These are phyloP conservation scores for Aspergillus avenaceus DNA, from an alignment of 495 filamentous ascomycete genomes.

Conservation along the genomic window DNA sequence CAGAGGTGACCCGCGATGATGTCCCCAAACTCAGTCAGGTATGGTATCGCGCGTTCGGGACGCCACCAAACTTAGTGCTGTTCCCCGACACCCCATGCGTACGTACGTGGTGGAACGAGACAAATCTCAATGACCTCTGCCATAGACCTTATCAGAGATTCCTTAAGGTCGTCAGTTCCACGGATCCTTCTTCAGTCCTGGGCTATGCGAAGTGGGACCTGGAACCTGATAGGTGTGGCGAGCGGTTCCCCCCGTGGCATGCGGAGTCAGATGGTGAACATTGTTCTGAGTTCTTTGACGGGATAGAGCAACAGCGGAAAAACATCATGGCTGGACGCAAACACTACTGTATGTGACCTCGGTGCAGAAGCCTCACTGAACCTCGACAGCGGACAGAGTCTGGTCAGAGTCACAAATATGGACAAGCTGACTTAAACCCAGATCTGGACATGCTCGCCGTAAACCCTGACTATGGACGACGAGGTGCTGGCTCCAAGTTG, in stretches of 20 bases:
- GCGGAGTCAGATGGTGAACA: constrained; percentile 5
- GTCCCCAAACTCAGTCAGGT: not conserved
- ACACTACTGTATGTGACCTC: constrained; percentile 15
- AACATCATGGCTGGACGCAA: constrained; percentile 6
- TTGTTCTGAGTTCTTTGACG: constrained; percentile 9
- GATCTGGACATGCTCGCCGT: constrained; percentile 42
- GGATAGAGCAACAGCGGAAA: constrained; percentile 4
- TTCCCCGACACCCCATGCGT: constrained; percentile 20
- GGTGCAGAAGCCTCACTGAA: no score
- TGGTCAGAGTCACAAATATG: no score
- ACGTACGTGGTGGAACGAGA: constrained; percentile 15
- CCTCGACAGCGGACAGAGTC: no score
- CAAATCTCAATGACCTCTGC: constrained; percentile 9
- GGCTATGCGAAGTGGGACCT: constrained; percentile 22
- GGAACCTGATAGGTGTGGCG: constrained; percentile 4
- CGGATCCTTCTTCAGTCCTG: not conserved
- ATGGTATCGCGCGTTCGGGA: constrained; percentile 10
- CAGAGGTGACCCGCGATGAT: not conserved
- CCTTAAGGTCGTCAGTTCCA: constrained; percentile 13
- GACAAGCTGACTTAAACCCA: no score
- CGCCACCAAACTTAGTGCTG: constrained; percentile 3
- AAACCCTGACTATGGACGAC: constrained; percentile 38
- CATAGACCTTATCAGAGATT: constrained; percentile 20
- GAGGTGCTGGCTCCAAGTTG: constrained; percentile 44
- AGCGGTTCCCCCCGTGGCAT: constrained; percentile 11